Conservation (phyloP, 2,329 filamentous ascomycete species). For the Colletotrichum gigasporum region DNA sequence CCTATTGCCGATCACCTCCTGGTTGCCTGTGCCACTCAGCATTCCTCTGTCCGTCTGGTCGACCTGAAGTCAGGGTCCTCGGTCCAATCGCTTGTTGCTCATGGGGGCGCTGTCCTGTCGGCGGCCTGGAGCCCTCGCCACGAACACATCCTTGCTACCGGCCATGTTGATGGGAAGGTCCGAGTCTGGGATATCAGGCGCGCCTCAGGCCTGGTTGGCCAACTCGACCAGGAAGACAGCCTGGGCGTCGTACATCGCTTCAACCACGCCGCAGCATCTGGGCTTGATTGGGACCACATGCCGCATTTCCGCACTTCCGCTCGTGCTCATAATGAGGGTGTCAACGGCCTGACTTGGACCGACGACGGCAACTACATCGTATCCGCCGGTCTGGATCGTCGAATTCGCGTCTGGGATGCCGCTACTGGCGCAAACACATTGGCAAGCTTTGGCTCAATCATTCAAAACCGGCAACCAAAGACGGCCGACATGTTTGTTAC, state of each 20-base stretch:
- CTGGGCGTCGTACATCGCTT: slow-evolving; percentile 67
- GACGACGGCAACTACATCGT: slow-evolving; percentile 81
- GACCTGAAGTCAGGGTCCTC: slow-evolving; percentile 85
- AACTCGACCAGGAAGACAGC: slow-evolving; percentile 86
- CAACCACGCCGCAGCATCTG: slow-evolving; percentile 43
- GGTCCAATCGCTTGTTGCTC: slow-evolving; percentile 76
- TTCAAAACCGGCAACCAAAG: slow-evolving; percentile 77
- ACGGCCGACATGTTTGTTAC: slow-evolving; percentile 70
- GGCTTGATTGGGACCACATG: slow-evolving; percentile 40
- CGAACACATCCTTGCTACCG: slow-evolving; percentile 83
- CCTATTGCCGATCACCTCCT: slow-evolving; percentile 77
- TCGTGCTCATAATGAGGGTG: slow-evolving; percentile 80
- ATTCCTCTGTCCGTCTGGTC: slow-evolving; percentile 84
- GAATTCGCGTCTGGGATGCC: slow-evolving; percentile 88
- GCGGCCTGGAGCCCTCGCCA: slow-evolving; percentile 84
- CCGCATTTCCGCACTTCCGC: slow-evolving; percentile 58
- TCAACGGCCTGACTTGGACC: slow-evolving; percentile 88
- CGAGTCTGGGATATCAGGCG: slow-evolving; percentile 89
- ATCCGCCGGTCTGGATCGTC: slow-evolving; percentile 83
- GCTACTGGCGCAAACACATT: slow-evolving; percentile 85
- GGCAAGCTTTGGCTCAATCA: slow-evolving; percentile 83
- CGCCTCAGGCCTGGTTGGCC: slow-evolving; percentile 77
- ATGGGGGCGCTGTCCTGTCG: slow-evolving; percentile 73
- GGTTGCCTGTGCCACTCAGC: slow-evolving; percentile 88
- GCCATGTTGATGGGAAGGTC: slow-evolving; percentile 84